phyloP scores from a whole-genome alignment of 2,329 filamentous ascomycete species.

The Clarireedia monteithiana region DNA sequence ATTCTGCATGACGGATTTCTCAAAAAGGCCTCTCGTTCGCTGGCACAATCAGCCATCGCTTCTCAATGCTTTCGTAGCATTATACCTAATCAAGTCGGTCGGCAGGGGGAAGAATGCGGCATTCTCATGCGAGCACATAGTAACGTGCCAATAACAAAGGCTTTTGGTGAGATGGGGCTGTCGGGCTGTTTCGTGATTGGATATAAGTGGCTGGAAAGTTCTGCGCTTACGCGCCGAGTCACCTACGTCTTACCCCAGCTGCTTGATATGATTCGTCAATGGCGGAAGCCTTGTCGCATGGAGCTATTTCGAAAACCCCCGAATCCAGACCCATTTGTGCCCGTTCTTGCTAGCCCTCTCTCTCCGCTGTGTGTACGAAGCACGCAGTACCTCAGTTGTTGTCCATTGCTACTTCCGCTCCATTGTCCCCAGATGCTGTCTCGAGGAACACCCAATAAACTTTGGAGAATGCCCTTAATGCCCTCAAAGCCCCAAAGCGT shows the following conservation, averaged over 20 bases:
- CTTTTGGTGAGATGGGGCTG: slow-evolving; percentile 7
- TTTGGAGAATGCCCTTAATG: neutral
- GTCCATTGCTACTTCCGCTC: neutral
- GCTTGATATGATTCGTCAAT: slow-evolving; percentile 19
- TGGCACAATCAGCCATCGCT: neutral
- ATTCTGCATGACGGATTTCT: slow-evolving; percentile 24
- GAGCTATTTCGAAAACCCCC: neutral
- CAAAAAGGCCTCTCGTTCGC: neutral
- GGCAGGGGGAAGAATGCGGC: neutral
- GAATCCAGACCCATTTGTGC: slow-evolving; percentile 1
- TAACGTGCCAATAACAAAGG: slow-evolving; percentile 13
- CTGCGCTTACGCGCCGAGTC: slow-evolving; percentile 21
- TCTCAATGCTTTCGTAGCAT: neutral
- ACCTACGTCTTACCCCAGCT: slow-evolving; percentile 7
- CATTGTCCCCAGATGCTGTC: neutral
- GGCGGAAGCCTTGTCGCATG: neutral
- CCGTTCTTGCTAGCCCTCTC: neutral
- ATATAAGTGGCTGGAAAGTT: slow-evolving; percentile 3
- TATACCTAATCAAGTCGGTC: slow-evolving; percentile 1
- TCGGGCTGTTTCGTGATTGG: slow-evolving; percentile 15
- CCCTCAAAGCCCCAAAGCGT: neutral
- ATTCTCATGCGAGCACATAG: neutral
- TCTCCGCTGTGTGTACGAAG: neutral
- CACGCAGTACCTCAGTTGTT: no score
- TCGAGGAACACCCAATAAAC: neutral